Evolutionary conservation across 2,329 filamentous ascomycete genomes (phyloP), one percentile per base, ranked within the genome.

Genomic region (Fusarium miscanthi): DNA sequence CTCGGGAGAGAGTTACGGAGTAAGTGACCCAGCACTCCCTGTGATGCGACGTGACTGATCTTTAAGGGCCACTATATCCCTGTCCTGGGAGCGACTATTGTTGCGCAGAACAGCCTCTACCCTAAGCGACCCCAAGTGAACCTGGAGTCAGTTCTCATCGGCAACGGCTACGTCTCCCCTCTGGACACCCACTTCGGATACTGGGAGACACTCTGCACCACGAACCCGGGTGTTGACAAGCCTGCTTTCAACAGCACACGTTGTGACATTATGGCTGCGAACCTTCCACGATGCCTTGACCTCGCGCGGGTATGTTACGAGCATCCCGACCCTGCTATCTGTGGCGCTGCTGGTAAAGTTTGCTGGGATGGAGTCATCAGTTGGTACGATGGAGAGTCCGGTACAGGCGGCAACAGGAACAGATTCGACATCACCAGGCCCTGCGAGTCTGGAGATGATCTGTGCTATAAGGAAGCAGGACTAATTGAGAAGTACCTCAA

Each of bases 201-300:
- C 30, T 75, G 72, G 59, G 73, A 75, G 6, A 75, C 73, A 0
- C 70, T 75, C 3, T 75, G 73, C 57, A 75, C 67, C 4, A 74
- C 73, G 1, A 73, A 73, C 8, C 69, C 72, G 0, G 72, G 72
- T 5, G 49, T 74, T 3, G 46, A 70, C 0, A 33, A 60, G 21
- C 72, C 72, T 4, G 1, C 71, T 0, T 74, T 74, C n/a, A 74
- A 74, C 35, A 64, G 56, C 8, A 75, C 73, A 0, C 70, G 73
- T 0, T 75, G 73, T 7, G 59, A 65, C 1, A 57, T 58, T 0
- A 75, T 75, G 46, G 63, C 67, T 2, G 70, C 66, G 3, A 73
- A 73, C 6, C 66, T 75, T 6, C 73, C 73, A 19, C 58, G 73
- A 23, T 75, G 73, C 9, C 53, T 75, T 4, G 70, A 70, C 7